Percentiles rank a stretch among this genome's conserved stretches.
phyloP scores from a whole-genome alignment of 116 monocot species.

The Papilionanthe hybrid region DNA sequence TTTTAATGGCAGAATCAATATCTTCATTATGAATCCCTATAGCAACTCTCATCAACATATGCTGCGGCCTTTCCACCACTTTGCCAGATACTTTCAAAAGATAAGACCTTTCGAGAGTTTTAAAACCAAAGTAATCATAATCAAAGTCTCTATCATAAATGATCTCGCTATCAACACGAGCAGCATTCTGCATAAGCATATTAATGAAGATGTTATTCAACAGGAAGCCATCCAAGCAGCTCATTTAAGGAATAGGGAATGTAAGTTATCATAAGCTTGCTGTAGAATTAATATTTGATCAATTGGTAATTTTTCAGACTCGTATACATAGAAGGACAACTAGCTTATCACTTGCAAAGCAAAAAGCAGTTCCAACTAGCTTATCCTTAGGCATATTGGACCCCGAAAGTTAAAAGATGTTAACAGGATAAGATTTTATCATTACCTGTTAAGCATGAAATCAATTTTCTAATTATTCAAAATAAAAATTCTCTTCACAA shows the following conservation, averaged over 20 bases:
- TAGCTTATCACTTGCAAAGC: too few relatives aligned
- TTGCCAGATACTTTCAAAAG: conserved; percentile 76
- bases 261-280: background rate
- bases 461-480: too few relatives aligned
- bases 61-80: conserved; percentile 92
- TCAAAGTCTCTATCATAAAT: conserved; percentile 97
- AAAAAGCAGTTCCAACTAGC: too few relatives aligned
- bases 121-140: conserved; percentile 98
- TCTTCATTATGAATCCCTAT: conserved; percentile 92
- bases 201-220: background rate
- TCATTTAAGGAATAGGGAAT: background rate
- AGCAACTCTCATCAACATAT: conserved; percentile 98
- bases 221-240: background rate
- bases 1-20: conserved; percentile 68
- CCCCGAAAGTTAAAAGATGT: too few relatives aligned
- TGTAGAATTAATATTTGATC: background rate
- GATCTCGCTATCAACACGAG: conserved; percentile 85
- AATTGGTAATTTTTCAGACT: background rate
- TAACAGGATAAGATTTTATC: too few relatives aligned
- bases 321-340: background rate
- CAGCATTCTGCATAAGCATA: conserved; percentile 55
- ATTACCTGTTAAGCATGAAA: too few relatives aligned
- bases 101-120: conserved; percentile 93
- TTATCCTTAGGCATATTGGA: too few relatives aligned
- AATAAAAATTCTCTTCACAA: too few relatives aligned